phyloP scores from a whole-genome alignment of 768 basidiomycete species.

The Lactarius evosmus region DNA sequence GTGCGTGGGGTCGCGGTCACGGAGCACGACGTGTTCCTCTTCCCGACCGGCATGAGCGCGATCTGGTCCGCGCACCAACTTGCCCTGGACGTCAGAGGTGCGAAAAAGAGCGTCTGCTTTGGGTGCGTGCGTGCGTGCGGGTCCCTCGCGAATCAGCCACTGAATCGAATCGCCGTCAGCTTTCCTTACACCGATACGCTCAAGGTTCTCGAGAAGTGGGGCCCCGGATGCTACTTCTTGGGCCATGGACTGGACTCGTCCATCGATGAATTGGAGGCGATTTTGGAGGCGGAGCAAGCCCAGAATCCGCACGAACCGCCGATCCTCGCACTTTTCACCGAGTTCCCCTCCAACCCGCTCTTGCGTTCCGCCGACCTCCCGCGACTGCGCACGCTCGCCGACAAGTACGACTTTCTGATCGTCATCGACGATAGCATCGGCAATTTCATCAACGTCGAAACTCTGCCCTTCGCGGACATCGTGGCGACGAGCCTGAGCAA shows the following conservation, averaged over 20 bases:
- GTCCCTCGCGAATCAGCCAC: not conserved
- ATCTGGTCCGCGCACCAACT: constrained; percentile 90
- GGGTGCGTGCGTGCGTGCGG: constrained; percentile 56
- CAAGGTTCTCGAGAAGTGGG: constrained; percentile 94
- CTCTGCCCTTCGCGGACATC: constrained; percentile 81
- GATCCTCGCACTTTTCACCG: constrained; percentile 79
- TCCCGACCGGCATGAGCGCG: constrained; percentile 86
- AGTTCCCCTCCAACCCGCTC: constrained; percentile 95
- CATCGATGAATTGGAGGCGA: constrained; percentile 63
- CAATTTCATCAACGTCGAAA: constrained; percentile 90
- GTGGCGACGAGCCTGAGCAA: constrained; percentile 91
- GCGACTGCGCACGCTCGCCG: constrained; percentile 72
- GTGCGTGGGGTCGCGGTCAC: constrained; percentile 67
- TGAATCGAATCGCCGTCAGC: constrained; percentile 39
- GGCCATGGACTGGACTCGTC: constrained; percentile 76
- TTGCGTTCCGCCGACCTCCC: constrained; percentile 79
- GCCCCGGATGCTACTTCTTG: constrained; percentile 87
- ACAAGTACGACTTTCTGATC: constrained; percentile 83
- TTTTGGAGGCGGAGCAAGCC: constrained; percentile 49
- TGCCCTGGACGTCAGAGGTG: constrained; percentile 48
- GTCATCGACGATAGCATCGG: constrained; percentile 95
- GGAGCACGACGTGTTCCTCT: constrained; percentile 88
- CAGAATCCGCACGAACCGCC: constrained; percentile 50
- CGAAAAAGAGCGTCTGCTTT: constrained; percentile 87
- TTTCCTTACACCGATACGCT: constrained; percentile 96